Base-by-base conservation (phyloP, 2,329 filamentous ascomycete genomes). In the Trichoderma guizhouense region DNA sequence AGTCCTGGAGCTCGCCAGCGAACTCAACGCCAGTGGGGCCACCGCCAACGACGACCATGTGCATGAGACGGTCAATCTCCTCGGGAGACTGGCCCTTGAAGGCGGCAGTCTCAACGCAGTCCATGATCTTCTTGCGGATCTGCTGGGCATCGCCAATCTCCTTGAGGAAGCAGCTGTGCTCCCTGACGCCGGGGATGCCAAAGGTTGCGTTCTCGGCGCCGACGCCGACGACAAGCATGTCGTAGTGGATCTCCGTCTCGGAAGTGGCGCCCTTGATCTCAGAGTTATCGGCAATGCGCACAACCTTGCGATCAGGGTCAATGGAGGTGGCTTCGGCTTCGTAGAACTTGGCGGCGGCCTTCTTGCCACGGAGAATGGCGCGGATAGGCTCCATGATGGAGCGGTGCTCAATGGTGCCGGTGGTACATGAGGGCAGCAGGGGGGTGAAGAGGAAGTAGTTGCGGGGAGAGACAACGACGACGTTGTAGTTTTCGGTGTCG, bases 381-480 rank as follows among this genome's bases (percentile, higher is more conserved):
- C 96, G 94, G 78, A 99, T 92, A 71, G 96, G 96, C 86, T 99
- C 96, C 96, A 99, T 99, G 84, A 99, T 99, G 80, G 95, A 98
- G 82, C 96, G 94, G 86, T 98, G 96, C 88, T 99, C 96, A 83
- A 99, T 96, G 78, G 94, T 92, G 79, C 96, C 96, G 76, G 95
- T 98, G 67, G 96, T 98, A 85, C 96, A 99, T 80, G 95, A 98
- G 75, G 96, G 96, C 74, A 99, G 90, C 72, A 99, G 90, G 73
- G 96, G 96, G 34, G 96, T 99, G 88, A 99, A 99, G 77, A 99
- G 92, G 91, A 99, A 99, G 89, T 97, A 99, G 86, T 99, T 99
- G 81, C 96, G 93, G 69, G 96, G 96, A 64, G 96, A 98, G 82
- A 99, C 93, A 82, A 99, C 94, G 80, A 98, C 84, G 83, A 98